These are phyloP conservation scores for Neofusicoccum sp. DNA, from an alignment of 2,329 filamentous ascomycete genomes.

Conservation along the genomic window DNA sequence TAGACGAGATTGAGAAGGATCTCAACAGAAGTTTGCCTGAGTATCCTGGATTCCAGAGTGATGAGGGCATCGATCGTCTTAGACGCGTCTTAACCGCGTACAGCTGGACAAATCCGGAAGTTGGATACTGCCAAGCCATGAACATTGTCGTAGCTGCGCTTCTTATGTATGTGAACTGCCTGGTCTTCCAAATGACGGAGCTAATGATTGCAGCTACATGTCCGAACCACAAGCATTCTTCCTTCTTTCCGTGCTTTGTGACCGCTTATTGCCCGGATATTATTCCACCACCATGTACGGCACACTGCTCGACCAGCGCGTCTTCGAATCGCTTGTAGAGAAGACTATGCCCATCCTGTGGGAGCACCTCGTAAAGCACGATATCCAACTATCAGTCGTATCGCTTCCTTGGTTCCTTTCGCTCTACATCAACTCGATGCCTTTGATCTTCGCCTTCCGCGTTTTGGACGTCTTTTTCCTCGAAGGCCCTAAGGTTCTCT, in stretches of 20 bases:
- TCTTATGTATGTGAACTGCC: slow-evolving; percentile 65
- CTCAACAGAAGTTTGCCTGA: slow-evolving; percentile 94
- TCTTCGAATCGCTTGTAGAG: slow-evolving; percentile 97
- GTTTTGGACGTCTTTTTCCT: slow-evolving; percentile 98
- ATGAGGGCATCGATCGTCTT: slow-evolving; percentile 89
- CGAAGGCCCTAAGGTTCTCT: slow-evolving; percentile 94
- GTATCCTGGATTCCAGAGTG: slow-evolving; percentile 95
- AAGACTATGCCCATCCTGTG: slow-evolving; percentile 98
- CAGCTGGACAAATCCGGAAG: slow-evolving; percentile 93
- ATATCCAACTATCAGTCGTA: slow-evolving; percentile 95
- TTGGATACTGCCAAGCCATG: slow-evolving; percentile 99
- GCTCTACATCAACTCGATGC: slow-evolving; percentile 99
- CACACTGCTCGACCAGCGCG: slow-evolving; percentile 91
- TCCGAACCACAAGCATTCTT: slow-evolving; percentile 96
- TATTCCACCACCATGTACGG: slow-evolving; percentile 99
- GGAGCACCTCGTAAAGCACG: slow-evolving; percentile 96
- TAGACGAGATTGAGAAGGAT: slow-evolving; percentile 99
- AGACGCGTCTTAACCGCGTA: slow-evolving; percentile 93
- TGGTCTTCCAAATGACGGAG: slow-evolving; percentile 17
- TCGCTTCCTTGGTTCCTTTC: slow-evolving; percentile 98
- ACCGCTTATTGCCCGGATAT: slow-evolving; percentile 90
- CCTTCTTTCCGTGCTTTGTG: slow-evolving; percentile 86
- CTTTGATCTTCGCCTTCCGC: slow-evolving; percentile 92
- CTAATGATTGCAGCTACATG: slow-evolving; percentile 68
- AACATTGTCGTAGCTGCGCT: slow-evolving; percentile 98